Conservation (phyloP, 352 stramenopile species). For the Phytophthora quininea region DNA sequence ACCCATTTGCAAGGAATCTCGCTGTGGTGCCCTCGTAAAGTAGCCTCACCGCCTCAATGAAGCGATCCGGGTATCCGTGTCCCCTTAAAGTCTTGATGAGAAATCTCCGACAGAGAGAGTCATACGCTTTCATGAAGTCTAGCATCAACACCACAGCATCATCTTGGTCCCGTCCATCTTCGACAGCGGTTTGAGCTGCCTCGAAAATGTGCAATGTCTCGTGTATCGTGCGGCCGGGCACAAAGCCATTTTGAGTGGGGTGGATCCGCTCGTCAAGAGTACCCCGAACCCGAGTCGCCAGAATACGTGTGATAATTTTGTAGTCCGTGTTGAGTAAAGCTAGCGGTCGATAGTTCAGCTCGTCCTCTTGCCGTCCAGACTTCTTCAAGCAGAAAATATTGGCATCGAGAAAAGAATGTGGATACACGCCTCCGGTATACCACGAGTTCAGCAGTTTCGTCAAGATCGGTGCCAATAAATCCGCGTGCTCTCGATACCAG, state of each 20-base stretch:
- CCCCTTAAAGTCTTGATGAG: neutral
- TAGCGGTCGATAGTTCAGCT: constrained; percentile 10
- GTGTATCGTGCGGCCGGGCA: constrained; percentile 1
- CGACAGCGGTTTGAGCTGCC: neutral
- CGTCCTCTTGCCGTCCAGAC: neutral
- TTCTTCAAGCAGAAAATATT: constrained; percentile 19
- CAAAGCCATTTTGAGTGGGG: constrained; percentile 4
- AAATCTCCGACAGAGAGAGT: neutral
- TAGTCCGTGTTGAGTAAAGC: constrained; percentile 14
- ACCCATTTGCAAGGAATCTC: neutral
- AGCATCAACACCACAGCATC: neutral
- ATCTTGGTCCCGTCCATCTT: neutral
- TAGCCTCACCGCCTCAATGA: neutral
- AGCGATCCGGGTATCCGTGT: neutral
- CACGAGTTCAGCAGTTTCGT: constrained; percentile 5
- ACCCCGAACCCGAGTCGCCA: neutral
- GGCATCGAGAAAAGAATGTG: constrained; percentile 1
- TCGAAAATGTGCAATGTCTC: neutral
- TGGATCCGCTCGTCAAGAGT: neutral
- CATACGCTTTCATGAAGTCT: neutral
- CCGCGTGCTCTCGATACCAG: constrained; percentile 1
- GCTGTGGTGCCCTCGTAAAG: neutral
- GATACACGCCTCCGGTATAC: neutral
- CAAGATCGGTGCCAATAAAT: neutral
- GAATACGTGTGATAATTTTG: constrained; percentile 11